These are phyloP conservation scores for Aspergillus texensis DNA, from an alignment of 2,329 filamentous ascomycete genomes.

Conservation along the genomic window DNA sequence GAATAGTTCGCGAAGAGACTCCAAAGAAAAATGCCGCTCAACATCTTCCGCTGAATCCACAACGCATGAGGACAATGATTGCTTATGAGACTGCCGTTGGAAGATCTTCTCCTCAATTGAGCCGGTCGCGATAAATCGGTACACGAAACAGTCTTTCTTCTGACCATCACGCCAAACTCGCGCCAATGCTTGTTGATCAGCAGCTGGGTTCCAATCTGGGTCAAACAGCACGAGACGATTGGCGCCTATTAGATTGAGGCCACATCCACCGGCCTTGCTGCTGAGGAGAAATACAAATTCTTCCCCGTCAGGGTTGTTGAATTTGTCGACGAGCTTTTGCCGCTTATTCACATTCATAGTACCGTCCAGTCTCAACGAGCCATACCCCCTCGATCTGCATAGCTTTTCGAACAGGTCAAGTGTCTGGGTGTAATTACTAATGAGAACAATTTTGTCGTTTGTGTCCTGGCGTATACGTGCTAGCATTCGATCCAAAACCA, in stretches of 20 bases:
- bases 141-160: slow-evolving; percentile 99
- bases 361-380: slow-evolving; percentile 85
- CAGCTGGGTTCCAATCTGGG: slow-evolving; percentile 96
- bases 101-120: slow-evolving; percentile 99
- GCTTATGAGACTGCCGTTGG: slow-evolving; percentile 96
- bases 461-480: slow-evolving; percentile 93
- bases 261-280: slow-evolving; percentile 94
- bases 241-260: slow-evolving; percentile 91
- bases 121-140: slow-evolving; percentile 97
- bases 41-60: slow-evolving; percentile 97
- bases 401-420: slow-evolving; percentile 91
- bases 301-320: slow-evolving; percentile 86
- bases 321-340: slow-evolving; percentile 95
- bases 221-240: slow-evolving; percentile 96
- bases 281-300: slow-evolving; percentile 97
- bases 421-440: slow-evolving; percentile 97
- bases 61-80: slow-evolving; percentile 92
- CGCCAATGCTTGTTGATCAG: slow-evolving; percentile 94
- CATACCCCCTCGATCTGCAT: slow-evolving; percentile 82
- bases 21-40: slow-evolving; percentile 91
- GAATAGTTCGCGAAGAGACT: slow-evolving; percentile 89
- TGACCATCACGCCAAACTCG: slow-evolving; percentile 99
- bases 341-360: slow-evolving; percentile 98
- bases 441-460: slow-evolving; percentile 98
- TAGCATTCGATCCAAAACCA: slow-evolving; percentile 96